Evolutionary conservation across 768 basidiomycete genomes (phyloP).

Genomic region (Crepidotus variabilis): DNA sequence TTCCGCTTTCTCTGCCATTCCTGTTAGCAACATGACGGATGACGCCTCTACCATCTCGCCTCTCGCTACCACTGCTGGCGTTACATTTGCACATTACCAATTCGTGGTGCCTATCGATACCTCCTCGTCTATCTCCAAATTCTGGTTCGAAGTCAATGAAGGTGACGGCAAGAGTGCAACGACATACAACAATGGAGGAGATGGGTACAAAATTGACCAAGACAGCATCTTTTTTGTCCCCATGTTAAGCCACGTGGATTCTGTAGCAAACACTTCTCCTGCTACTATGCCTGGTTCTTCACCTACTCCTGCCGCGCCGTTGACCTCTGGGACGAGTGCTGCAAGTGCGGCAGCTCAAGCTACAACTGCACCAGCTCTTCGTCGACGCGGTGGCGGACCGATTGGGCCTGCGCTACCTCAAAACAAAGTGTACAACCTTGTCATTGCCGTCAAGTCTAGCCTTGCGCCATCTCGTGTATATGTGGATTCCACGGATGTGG

Average conservation of each 20-base stretch:
- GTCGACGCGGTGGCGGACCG: constrained; percentile 18
- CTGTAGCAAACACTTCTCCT: constrained; percentile 14
- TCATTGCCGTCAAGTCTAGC: constrained; percentile 26
- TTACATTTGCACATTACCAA: constrained; percentile 36
- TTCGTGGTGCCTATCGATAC: constrained; percentile 39
- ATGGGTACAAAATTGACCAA: constrained; percentile 36
- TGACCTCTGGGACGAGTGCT: neutral
- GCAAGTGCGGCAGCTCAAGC: constrained; percentile 8
- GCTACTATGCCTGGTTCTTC: neutral
- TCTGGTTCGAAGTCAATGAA: constrained; percentile 48
- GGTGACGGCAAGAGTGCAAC: constrained; percentile 34
- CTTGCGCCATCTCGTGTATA: constrained; percentile 30
- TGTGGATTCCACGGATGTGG: constrained; percentile 27
- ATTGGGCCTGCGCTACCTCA: constrained; percentile 1
- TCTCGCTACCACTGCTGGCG: constrained; percentile 29
- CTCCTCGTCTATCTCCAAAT: constrained; percentile 38
- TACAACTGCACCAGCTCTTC: constrained; percentile 21
- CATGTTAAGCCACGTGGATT: constrained; percentile 27
- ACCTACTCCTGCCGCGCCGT: neutral
- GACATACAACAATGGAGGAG: constrained; percentile 38
- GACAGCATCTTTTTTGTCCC: constrained; percentile 42
- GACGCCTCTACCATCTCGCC: constrained; percentile 32
- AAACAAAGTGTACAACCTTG: constrained; percentile 16
- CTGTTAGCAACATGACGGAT: constrained; percentile 26
- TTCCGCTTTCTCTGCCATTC: constrained; percentile 27